Evolutionary conservation across 306 rosid genomes (phyloP).

Genomic region (Pyrus bretschneideri): DNA sequence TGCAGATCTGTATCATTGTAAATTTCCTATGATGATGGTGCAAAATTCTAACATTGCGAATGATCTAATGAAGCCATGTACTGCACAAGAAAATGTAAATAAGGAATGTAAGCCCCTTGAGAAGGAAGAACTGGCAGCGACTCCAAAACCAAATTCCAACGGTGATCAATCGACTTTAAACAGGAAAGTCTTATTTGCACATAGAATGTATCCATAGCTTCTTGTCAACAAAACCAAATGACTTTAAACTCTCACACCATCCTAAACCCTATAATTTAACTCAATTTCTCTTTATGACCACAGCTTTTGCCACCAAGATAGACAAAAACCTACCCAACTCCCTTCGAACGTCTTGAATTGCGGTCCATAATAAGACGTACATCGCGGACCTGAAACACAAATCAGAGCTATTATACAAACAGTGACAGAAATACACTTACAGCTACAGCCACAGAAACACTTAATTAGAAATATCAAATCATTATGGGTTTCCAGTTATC

Average conservation of each 20-base stretch:
- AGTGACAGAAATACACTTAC: background rate
- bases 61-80: background rate
- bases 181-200: background rate
- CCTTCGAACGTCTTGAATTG: constrained; percentile 93
- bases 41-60: background rate
- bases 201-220: background rate
- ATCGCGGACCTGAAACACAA: constrained; percentile 70
- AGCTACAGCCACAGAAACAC: background rate
- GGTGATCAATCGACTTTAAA: background rate
- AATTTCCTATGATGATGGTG: background rate
- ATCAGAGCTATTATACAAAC: background rate
- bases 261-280: background rate
- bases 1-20: background rate
- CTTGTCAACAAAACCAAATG: background rate
- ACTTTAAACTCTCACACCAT: background rate
- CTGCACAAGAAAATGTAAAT: background rate
- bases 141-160: background rate
- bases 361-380: constrained; percentile 98
- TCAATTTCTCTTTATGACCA: background rate
- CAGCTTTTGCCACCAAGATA: background rate
- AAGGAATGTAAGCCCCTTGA: background rate
- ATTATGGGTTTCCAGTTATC: background rate
- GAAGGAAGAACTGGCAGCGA: background rate
- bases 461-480: background rate
- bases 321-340: constrained; percentile 72